Base-by-base conservation (phyloP, 129 eudicot genomes). In the Calendula officinalis region DNA sequence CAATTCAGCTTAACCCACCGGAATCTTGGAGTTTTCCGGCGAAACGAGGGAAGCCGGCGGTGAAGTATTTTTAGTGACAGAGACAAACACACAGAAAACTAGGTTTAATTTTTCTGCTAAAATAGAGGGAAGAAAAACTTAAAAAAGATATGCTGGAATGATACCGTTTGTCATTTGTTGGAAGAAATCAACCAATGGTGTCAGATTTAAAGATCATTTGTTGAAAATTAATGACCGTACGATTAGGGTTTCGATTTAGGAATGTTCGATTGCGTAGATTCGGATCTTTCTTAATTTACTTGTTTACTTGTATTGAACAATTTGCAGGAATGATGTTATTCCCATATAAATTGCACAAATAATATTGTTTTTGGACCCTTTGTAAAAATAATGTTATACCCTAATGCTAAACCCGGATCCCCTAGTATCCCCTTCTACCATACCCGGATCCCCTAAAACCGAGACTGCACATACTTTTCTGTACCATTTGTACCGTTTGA, bases 191-290 rank as follows among this genome's bases (percentile, higher is more conserved):
- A 8, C 4, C 16, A 61, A 51, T 15, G 49, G 48, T 51, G 62
- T 60, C 33, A 46, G 61, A 62, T 39, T 57, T 56, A 11, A 16
- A 8, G 48, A 40, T 61, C 1, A 48, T n/a, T 64, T 45, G 12
- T 54, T 34, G 62, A 27, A 14, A 34, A 37, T 67, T 77, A 65
- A 9, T 49, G 56, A 67, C 84, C 94, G 82, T 82, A 41, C 67
- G 86, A 77, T 82, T 34, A 40, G 70, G 50, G 13, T 1, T 42
- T 40, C 3, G 56, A 45, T 2, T 50, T 41, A 36, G 71, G 86
- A 86, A 86, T 80, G 86, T 80, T 80, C 94, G 33, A 35, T 77
- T 3, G 41, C 30, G 35, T 4, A 82, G 86, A 80, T 86, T 86
- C 89, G 95, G 74, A 80, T 82, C 80, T 82, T 82, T 54, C 58